Evolutionary conservation across 768 basidiomycete genomes (phyloP).

Genomic region (Kwoniella sp.): DNA sequence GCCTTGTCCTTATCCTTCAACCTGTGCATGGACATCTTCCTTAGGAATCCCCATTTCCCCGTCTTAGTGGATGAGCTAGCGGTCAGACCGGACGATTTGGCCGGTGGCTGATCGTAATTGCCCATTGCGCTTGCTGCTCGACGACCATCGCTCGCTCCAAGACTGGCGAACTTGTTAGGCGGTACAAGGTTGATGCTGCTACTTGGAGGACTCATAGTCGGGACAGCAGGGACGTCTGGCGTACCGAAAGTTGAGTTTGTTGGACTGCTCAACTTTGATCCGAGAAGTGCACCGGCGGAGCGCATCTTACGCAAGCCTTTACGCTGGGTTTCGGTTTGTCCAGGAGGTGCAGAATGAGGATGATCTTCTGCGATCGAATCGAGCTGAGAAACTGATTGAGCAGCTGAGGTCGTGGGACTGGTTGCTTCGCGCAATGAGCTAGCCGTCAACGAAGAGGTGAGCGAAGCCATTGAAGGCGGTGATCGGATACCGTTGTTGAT

Average conservation of each 20-base stretch:
- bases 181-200: constrained; percentile 3
- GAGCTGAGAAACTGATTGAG: constrained; percentile 28
- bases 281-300: constrained; percentile 42
- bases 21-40: constrained; percentile 98
- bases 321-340: constrained; percentile 4
- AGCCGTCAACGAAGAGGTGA: constrained; percentile 25
- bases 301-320: constrained; percentile 42
- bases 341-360: constrained; percentile 28
- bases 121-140: constrained; percentile 35
- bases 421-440: constrained; percentile 31
- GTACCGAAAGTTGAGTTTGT: not conserved
- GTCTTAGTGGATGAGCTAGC: constrained; percentile 58
- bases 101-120: constrained; percentile 24
- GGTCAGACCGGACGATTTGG: constrained; percentile 14
- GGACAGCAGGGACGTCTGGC: not conserved
- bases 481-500: constrained; percentile 25
- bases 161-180: constrained; percentile 29
- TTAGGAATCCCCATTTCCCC: constrained; percentile 90
- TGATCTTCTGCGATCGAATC: constrained; percentile 37
- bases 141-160: constrained; percentile 26
- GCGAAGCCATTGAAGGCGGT: constrained; percentile 24
- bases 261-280: constrained; percentile 16
- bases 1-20: constrained; percentile 60
- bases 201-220: constrained; percentile 1
- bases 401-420: constrained; percentile 23